Base-by-base conservation (phyloP, 768 basidiomycete genomes). In the Pluteus cervinus region DNA sequence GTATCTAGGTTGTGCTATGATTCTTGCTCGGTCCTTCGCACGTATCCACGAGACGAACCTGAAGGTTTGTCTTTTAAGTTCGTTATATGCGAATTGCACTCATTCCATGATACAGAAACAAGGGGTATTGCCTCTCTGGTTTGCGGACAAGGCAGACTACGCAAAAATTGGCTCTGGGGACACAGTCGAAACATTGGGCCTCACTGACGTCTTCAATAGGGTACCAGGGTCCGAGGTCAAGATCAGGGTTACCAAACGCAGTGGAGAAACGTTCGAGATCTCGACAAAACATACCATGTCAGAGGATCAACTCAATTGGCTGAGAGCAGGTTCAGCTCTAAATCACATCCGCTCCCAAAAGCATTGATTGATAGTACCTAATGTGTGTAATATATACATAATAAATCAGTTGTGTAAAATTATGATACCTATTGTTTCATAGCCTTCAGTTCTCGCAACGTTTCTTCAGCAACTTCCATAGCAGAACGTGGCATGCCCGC, bases 21-120 rank as follows among this genome's bases (percentile, higher is more conserved):
- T 97, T 49, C 57, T 96, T 40, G 91, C 91, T 0, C 71, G 91
- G 15, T 97, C 92, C 2, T 97, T 99, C 52, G 96, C 96, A 47
- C 84, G 96, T 35, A 99, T 99, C 35, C 96, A 99, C 56, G 96
- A 98, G 66, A 94, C 93, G 5, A 97, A 97, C 59, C 63, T 97
- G 41, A 96, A 96, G 69, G 90, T 86, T 44, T 25, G 70, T 37
- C 29, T 7, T 28, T 8, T 5, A 21, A 14, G 20, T 9, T 23
- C 4, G 29, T 11, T 39, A 28, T 16, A 11, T 24, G 12, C 22
- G 16, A 29, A 29, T 17, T 41, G 45, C 29, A 41, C 43, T 43
- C 20, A 49, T 36, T 40, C 28, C 25, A 20, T 30, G 20, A 23
- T 53, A 16, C 56, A 93, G 88, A 99, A 99, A 77, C 96, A 99